Percentiles rank a stretch among this genome's conserved stretches.
Evolutionary conservation across 2,329 filamentous ascomycete species (phyloP).

Genomic region (Trichoderma gracile): DNA sequence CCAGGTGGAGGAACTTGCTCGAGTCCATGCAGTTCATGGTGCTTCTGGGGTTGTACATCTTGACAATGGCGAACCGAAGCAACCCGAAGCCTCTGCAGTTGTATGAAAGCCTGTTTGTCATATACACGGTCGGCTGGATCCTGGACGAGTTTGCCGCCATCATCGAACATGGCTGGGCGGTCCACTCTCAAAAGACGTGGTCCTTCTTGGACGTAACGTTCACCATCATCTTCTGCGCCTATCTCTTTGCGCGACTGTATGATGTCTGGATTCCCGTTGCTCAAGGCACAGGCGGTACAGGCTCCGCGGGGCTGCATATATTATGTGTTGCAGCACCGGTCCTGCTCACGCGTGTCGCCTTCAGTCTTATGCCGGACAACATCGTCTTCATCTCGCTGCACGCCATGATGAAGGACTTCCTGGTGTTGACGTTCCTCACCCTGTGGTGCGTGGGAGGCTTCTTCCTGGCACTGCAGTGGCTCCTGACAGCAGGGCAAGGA

Average conservation of each 20-base stretch:
- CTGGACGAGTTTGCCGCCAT: conserved; percentile 66
- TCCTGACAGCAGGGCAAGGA: conserved; percentile 42
- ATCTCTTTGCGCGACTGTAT: conserved; percentile 61
- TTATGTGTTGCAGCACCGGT: conserved; percentile 67
- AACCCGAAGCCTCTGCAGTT: conserved; percentile 43
- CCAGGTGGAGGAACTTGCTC: conserved; percentile 64
- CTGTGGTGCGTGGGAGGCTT: conserved; percentile 72
- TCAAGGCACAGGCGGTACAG: conserved; percentile 33
- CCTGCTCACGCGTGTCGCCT: conserved; percentile 69
- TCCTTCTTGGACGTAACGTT: conserved; percentile 74
- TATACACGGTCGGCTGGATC: conserved; percentile 68
- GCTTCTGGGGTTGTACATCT: conserved; percentile 61
- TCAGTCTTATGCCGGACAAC: conserved; percentile 73
- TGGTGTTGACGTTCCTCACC: conserved; percentile 64
- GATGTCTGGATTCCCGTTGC: conserved; percentile 49
- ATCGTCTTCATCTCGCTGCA: conserved; percentile 73
- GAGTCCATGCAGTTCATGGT: conserved; percentile 67
- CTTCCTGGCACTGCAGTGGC: conserved; percentile 68
- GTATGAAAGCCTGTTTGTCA: conserved; percentile 60
- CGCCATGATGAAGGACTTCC: conserved; percentile 74
- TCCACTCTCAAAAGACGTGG: conserved; percentile 74
- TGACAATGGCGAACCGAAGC: conserved; percentile 63
- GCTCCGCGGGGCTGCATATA: conserved; percentile 59
- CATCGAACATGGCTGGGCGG: conserved; percentile 65
- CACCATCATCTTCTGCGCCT: conserved; percentile 60